A percentile compares a stretch with the other conserved stretches of the same genome.
Evolutionary conservation across 495 filamentous ascomycete genomes (phyloP).

Genomic region (Trichoderma parareesei): DNA sequence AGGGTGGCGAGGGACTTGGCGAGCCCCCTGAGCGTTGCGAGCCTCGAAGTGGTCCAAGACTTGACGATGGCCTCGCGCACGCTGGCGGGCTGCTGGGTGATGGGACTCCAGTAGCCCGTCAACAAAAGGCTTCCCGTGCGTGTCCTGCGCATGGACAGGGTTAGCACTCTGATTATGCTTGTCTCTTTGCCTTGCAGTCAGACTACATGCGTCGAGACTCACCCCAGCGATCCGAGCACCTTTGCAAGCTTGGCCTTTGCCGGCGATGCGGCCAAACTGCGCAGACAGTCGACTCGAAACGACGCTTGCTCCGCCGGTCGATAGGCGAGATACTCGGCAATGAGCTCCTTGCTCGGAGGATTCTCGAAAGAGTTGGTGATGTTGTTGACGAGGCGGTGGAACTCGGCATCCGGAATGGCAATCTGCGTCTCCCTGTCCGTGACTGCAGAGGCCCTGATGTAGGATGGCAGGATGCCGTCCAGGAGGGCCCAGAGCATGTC

Average conservation of each 20-base stretch:
- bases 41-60: conserved; percentile 48
- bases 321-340: conserved; percentile 30
- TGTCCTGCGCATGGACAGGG: conserved; percentile 39
- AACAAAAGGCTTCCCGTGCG: conserved; percentile 58
- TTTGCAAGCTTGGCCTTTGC: conserved; percentile 19
- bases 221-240: conserved; percentile 26
- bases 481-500: conserved; percentile 5
- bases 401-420: conserved; percentile 10
- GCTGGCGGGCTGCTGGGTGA: conserved; percentile 54
- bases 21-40: conserved; percentile 48
- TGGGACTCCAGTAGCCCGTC: conserved; percentile 54
- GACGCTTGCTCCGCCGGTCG: conserved; percentile 22
- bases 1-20: conserved; percentile 49
- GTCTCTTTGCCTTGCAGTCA: neutral
- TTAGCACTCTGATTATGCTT: conserved; percentile 7
- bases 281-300: conserved; percentile 20
- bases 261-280: conserved; percentile 20
- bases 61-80: conserved; percentile 54
- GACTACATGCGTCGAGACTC: conserved; percentile 14
- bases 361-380: neutral
- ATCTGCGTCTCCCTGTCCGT: conserved; percentile 3
- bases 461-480: conserved; percentile 7
- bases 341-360: conserved; percentile 6
- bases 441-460: neutral
- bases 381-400: neutral